Percentiles rank a stretch among this genome's conserved stretches.
Evolutionary conservation across 2,329 filamentous ascomycete genomes (phyloP).

Genomic region (Aspergillus sp.): DNA sequence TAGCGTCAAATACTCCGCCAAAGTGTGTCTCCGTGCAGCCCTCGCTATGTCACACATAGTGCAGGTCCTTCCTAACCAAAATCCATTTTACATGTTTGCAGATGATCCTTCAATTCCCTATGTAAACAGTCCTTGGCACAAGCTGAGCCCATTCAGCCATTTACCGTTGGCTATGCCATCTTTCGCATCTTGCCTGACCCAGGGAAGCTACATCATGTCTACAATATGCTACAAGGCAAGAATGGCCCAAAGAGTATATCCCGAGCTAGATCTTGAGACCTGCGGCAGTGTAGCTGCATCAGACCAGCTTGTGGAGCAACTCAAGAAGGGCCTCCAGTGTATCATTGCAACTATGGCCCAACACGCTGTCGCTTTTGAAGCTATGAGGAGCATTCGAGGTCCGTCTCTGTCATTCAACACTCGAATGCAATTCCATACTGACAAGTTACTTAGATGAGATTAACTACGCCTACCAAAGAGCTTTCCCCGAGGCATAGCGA

Average conservation of each 20-base stretch:
- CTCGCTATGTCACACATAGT: slow-evolving; percentile 43
- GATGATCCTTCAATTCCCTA: background rate
- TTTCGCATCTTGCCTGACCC: slow-evolving; percentile 48
- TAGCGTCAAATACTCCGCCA: slow-evolving; percentile 39
- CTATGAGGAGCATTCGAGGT: slow-evolving; percentile 45
- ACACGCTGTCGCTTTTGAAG: slow-evolving; percentile 42
- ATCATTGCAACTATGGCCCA: slow-evolving; percentile 38
- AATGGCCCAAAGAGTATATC: slow-evolving; percentile 30
- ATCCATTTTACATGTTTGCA: slow-evolving; percentile 10
- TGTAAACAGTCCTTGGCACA: too few species aligned
- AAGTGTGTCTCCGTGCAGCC: slow-evolving; percentile 40
- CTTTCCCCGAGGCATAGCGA: background rate
- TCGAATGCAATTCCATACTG: background rate
- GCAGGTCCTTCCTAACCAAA: slow-evolving; percentile 35
- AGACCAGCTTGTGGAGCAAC: slow-evolving; percentile 33
- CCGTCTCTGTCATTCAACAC: slow-evolving; percentile 1
- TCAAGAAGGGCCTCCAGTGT: slow-evolving; percentile 35
- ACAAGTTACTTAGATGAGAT: slow-evolving; percentile 35
- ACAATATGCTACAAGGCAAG: slow-evolving; percentile 45
- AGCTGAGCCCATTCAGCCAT: slow-evolving; percentile 15
- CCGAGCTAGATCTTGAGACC: slow-evolving; percentile 16
- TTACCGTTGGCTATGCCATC: slow-evolving; percentile 46
- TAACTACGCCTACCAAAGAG: slow-evolving; percentile 28
- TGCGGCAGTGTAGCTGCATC: slow-evolving; percentile 21
- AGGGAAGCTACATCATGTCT: slow-evolving; percentile 46